phyloP scores from a whole-genome alignment of 2,329 filamentous ascomycete species.

The Fusarium albosuccineum region DNA sequence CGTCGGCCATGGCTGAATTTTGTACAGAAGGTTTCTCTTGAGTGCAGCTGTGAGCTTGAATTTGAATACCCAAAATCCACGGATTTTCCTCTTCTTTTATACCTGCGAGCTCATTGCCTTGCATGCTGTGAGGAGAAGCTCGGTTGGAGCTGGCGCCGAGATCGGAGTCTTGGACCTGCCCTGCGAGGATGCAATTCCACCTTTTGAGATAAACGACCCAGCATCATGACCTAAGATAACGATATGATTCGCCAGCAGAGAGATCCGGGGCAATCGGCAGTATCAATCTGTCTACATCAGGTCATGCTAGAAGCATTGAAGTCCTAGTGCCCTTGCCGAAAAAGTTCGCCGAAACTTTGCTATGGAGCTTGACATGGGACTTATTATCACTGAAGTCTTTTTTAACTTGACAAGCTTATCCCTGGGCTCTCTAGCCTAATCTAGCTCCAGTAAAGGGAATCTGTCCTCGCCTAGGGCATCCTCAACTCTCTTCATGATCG shows the following conservation, averaged over 20 bases:
- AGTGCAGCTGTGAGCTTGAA: background rate
- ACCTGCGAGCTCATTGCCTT: slow-evolving; percentile 3
- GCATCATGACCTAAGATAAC: slow-evolving; percentile 24
- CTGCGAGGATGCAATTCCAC: slow-evolving; percentile 14
- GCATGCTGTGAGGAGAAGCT: slow-evolving; percentile 32
- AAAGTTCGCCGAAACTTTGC: background rate
- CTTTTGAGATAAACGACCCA: slow-evolving; percentile 12
- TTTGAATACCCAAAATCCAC: background rate
- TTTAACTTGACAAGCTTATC: background rate
- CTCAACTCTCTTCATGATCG: slow-evolving; percentile 84
- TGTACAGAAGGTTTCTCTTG: background rate
- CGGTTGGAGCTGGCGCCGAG: slow-evolving; percentile 31
- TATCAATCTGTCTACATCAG: background rate
- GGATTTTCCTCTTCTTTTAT: slow-evolving; percentile 30
- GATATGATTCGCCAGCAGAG: slow-evolving; percentile 23
- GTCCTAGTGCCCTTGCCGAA: background rate
- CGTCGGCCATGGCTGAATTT: slow-evolving; percentile 36
- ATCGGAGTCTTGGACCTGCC: slow-evolving; percentile 37
- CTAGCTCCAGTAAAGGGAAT: slow-evolving; percentile 65
- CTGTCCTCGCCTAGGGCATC: slow-evolving; percentile 73
- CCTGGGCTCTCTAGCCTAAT: slow-evolving; percentile 49
- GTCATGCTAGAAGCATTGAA: background rate
- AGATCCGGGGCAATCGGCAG: slow-evolving; percentile 8
- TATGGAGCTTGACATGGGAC: background rate
- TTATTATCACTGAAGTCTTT: too few relatives aligned